Conservation (phyloP, 805 yeast species). For the Candida railenensis region DNA sequence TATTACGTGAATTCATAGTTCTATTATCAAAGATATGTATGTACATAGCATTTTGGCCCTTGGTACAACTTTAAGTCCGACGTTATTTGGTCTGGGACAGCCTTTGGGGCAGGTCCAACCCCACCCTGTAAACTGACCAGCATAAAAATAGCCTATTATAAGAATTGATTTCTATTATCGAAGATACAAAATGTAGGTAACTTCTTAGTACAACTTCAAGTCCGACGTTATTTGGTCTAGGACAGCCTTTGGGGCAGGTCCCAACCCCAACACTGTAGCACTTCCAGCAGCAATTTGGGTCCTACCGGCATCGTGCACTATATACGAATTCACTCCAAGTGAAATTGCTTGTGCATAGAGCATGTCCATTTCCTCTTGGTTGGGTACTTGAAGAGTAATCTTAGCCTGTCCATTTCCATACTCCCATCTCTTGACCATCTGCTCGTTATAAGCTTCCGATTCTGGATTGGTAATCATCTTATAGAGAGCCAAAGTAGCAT, state of each 20-base stretch:
- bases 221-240: constrained; percentile 81
- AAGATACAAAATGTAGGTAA: not conserved
- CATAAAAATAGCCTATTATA: no score
- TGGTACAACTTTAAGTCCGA: constrained; percentile 73
- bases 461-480: constrained; percentile 57
- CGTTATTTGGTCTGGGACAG: constrained; percentile 77
- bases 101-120: constrained; percentile 96
- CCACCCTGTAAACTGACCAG: constrained; percentile 92
- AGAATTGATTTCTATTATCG: not conserved
- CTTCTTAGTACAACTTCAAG: constrained; percentile 61
- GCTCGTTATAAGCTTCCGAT: constrained; percentile 58
- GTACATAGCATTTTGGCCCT: not conserved
- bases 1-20: no score
- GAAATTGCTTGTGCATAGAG: constrained; percentile 80
- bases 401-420: constrained; percentile 86
- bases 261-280: constrained; percentile 93
- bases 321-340: constrained; percentile 71
- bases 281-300: constrained; percentile 96
- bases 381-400: constrained; percentile 75
- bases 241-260: constrained; percentile 88
- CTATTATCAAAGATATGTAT: not conserved
- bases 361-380: constrained; percentile 69
- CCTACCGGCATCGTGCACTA: constrained; percentile 95
- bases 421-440: constrained; percentile 71
- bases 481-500: constrained; percentile 93